Evolutionary conservation across 2,329 filamentous ascomycete species (phyloP).

Genomic region (Exophiala mesophila): DNA sequence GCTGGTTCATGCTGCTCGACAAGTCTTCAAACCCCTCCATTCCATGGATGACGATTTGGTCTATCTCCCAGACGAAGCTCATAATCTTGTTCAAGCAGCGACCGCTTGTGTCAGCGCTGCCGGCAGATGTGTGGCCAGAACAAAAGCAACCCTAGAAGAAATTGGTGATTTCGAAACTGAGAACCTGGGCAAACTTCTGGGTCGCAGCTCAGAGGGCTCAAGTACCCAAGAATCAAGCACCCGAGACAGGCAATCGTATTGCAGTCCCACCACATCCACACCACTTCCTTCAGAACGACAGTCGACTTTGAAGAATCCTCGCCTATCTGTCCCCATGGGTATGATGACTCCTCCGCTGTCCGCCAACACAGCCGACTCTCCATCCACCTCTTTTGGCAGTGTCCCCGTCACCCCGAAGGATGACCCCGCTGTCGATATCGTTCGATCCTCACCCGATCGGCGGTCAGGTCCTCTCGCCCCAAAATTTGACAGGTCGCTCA

Average conservation of each 20-base stretch:
- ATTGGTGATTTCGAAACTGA: slow-evolving; percentile 76
- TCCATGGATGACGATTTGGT: slow-evolving; percentile 67
- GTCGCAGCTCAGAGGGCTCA: slow-evolving; percentile 15
- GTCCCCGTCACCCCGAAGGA: slow-evolving; percentile 17
- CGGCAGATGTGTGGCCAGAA: slow-evolving; percentile 84
- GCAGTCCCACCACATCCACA: slow-evolving; percentile 1
- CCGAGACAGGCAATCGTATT: slow-evolving; percentile 7
- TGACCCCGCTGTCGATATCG: slow-evolving; percentile 8
- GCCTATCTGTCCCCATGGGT: slow-evolving; percentile 8
- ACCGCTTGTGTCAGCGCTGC: slow-evolving; percentile 85
- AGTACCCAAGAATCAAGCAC: slow-evolving; percentile 47
- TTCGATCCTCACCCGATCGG: slow-evolving; percentile 13
- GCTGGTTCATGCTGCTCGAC: slow-evolving; percentile 73
- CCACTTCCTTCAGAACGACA: slow-evolving; percentile 1
- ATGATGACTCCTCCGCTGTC: slow-evolving; percentile 17
- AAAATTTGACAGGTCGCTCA: slow-evolving; percentile 1
- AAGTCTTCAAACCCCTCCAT: slow-evolving; percentile 67
- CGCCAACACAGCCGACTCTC: slow-evolving; percentile 12
- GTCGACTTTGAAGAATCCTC: slow-evolving; percentile 4
- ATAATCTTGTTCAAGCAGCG: slow-evolving; percentile 68
- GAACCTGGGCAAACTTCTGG: slow-evolving; percentile 11
- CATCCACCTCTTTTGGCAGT: slow-evolving; percentile 13
- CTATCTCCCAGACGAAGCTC: slow-evolving; percentile 74
- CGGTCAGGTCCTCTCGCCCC: slow-evolving; percentile 1
- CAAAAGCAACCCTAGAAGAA: slow-evolving; percentile 76